Conservation (phyloP, 2,329 filamentous ascomycete species). For the Fusarium xyrophilum region DNA sequence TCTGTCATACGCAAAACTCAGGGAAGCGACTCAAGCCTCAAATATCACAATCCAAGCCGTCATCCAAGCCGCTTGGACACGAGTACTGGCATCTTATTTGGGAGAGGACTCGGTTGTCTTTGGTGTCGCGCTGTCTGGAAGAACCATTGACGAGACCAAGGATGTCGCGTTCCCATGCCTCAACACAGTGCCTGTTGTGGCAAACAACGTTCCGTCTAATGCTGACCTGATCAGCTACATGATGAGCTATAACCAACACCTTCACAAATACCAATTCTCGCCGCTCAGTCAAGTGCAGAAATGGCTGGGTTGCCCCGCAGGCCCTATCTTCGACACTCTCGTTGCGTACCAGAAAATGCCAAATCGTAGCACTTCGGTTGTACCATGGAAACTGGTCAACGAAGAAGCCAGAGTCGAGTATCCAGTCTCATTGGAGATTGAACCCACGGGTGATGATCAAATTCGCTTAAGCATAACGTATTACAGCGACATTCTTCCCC, state of each 20-base stretch:
- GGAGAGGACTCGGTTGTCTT: constrained; percentile 79
- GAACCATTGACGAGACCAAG: constrained; percentile 66
- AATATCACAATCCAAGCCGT: constrained; percentile 79
- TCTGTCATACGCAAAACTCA: constrained; percentile 56
- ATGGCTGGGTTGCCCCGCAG: constrained; percentile 70
- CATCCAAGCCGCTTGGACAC: constrained; percentile 79
- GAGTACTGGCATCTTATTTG: constrained; percentile 75
- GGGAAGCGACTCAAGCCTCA: constrained; percentile 59
- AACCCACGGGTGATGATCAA: constrained; percentile 56
- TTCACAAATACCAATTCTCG: constrained; percentile 75
- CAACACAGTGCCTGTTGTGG: constrained; percentile 77
- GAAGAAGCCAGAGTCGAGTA: constrained; percentile 80
- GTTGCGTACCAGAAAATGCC: constrained; percentile 78
- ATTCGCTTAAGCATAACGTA: constrained; percentile 72
- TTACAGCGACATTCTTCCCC: constrained; percentile 68
- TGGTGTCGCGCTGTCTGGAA: constrained; percentile 80
- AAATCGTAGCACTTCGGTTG: constrained; percentile 28
- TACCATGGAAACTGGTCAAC: constrained; percentile 65
- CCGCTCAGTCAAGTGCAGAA: constrained; percentile 76
- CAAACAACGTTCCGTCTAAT: constrained; percentile 62
- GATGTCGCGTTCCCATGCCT: constrained; percentile 77
- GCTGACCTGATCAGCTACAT: constrained; percentile 65
- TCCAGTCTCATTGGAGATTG: constrained; percentile 79
- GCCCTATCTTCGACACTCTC: constrained; percentile 80
- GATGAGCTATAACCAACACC: constrained; percentile 67